A percentile compares a stretch with the other conserved stretches of the same genome.
Conservation (phyloP, 2,329 filamentous ascomycete genomes). For the Exophiala bonariae region DNA sequence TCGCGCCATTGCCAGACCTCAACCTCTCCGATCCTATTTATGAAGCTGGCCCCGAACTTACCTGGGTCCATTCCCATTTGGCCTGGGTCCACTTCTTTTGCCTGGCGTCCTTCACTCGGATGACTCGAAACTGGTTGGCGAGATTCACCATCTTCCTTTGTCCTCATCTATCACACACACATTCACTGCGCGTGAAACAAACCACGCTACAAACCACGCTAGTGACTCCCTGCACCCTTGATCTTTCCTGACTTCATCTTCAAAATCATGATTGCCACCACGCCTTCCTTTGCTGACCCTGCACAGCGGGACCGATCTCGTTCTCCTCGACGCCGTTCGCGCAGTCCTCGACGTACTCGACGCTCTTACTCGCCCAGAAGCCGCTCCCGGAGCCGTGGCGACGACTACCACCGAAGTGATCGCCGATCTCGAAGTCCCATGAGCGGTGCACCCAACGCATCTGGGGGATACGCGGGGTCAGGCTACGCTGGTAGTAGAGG, state of each 20-base stretch:
- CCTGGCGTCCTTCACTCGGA: constrained; percentile 19
- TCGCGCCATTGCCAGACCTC: constrained; percentile 11
- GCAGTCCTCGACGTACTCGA: constrained; percentile 75
- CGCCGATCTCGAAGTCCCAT: constrained; percentile 85
- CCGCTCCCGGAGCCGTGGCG: constrained; percentile 71
- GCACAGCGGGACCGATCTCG: constrained; percentile 75
- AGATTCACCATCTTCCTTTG: constrained; percentile 14
- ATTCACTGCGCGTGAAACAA: constrained; percentile 17
- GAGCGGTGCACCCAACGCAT: constrained; percentile 64
- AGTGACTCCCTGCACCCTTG: constrained; percentile 15
- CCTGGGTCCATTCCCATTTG: constrained; percentile 16
- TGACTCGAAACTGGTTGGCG: constrained; percentile 7
- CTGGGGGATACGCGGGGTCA: constrained; percentile 69
- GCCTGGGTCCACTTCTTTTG: constrained; percentile 19
- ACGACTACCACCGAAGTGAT: constrained; percentile 73
- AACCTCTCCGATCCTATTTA: constrained; percentile 3
- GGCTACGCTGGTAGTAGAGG: constrained; percentile 52
- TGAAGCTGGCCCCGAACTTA: constrained; percentile 12
- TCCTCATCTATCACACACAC: constrained; percentile 10
- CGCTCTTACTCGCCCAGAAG: constrained; percentile 78
- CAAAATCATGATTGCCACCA: constrained; percentile 17
- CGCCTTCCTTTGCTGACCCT: constrained; percentile 31
- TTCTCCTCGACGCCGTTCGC: constrained; percentile 69
- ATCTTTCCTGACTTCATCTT: constrained; percentile 18
- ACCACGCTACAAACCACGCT: no score